Evolutionary conservation across 768 basidiomycete genomes (phyloP).

Genomic region (Tylopilus intermedius): DNA sequence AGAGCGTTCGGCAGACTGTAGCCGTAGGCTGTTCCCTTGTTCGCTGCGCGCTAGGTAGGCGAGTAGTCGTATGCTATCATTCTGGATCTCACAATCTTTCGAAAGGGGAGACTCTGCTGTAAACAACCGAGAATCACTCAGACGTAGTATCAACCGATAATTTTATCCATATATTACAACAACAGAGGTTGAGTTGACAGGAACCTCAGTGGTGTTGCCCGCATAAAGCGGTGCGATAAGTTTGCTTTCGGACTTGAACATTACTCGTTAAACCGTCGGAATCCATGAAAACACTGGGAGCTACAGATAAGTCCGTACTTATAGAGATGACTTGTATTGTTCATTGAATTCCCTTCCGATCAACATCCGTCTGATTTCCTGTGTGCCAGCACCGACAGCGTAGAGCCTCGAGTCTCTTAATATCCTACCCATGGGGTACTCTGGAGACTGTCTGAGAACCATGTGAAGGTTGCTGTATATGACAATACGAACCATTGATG

Average conservation of each 20-base stretch:
- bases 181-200: neutral
- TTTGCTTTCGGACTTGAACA: neutral
- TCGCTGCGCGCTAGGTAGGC: constrained; percentile 73
- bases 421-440: constrained; percentile 86
- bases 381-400: constrained; percentile 94
- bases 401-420: constrained; percentile 85
- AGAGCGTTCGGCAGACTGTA: constrained; percentile 80
- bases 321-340: constrained; percentile 37
- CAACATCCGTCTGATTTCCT: constrained; percentile 91
- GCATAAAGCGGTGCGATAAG: neutral
- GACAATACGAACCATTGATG: constrained; percentile 66
- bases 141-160: constrained; percentile 4
- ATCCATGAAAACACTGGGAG: neutral
- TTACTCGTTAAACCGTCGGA: neutral
- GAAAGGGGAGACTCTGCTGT: constrained; percentile 34
- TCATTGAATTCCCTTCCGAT: constrained; percentile 92
- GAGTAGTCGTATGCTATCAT: neutral
- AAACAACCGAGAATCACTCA: constrained; percentile 1
- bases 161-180: neutral
- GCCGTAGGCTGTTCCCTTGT: constrained; percentile 85
- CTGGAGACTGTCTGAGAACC: constrained; percentile 35
- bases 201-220: neutral
- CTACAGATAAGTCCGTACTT: neutral
- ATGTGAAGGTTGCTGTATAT: neutral
- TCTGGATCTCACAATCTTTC: constrained; percentile 6